These are phyloP conservation scores for Leccinum broughii DNA, from an alignment of 768 basidiomycete genomes.

Conservation along the genomic window DNA sequence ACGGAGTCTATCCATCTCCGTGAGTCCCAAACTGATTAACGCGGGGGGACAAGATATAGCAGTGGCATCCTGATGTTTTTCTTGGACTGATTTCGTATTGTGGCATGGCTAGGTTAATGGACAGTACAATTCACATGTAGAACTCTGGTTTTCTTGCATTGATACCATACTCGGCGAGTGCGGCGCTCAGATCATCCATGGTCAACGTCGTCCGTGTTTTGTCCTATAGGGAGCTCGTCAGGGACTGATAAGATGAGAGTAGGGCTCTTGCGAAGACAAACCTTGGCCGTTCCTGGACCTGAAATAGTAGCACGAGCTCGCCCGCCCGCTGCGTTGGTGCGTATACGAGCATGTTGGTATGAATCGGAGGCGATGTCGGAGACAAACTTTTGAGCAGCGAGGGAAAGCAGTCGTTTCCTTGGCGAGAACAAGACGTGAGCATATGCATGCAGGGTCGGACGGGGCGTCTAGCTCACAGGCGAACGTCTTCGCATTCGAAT, in stretches of 20 bases:
- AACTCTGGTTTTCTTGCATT: constrained; percentile 93
- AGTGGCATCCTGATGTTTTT: background rate
- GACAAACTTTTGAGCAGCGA: constrained; percentile 97
- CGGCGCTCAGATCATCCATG: constrained; percentile 95
- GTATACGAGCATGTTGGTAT: constrained; percentile 95
- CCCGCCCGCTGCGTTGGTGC: constrained; percentile 82
- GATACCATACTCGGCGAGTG: constrained; percentile 94
- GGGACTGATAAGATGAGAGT: constrained; percentile 3
- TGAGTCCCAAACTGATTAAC: background rate
- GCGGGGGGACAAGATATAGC: background rate
- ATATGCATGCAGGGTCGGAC: constrained; percentile 2
- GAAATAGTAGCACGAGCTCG: constrained; percentile 56
- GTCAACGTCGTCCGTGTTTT: constrained; percentile 92
- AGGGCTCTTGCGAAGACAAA: constrained; percentile 32
- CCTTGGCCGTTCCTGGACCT: constrained; percentile 66
- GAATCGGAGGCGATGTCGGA: constrained; percentile 96
- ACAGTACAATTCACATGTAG: constrained; percentile 55
- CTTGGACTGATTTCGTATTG: background rate
- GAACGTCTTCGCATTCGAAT: constrained; percentile 92
- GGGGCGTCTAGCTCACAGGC: constrained; percentile 59
- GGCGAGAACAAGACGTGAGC: constrained; percentile 3
- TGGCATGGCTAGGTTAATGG: background rate
- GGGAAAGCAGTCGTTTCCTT: constrained; percentile 91
- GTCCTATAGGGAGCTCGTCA: constrained; percentile 48
- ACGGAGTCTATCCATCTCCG: background rate